Evolutionary conservation across 2,329 filamentous ascomycete genomes (phyloP).

Genomic region (Rutstroemia sp.): DNA sequence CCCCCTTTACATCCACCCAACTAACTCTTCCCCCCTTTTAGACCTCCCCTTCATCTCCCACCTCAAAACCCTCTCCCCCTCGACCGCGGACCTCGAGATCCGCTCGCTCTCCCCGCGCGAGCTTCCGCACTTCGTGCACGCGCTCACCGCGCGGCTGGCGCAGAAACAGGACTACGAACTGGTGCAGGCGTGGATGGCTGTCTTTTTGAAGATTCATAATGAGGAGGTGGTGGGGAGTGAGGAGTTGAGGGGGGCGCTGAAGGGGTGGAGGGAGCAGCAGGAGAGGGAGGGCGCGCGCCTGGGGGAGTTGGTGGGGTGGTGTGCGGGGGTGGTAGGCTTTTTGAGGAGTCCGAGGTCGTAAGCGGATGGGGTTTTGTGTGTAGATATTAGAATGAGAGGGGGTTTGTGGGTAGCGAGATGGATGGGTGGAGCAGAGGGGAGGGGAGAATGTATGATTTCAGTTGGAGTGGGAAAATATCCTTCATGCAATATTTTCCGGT

Average conservation of each 20-base stretch:
- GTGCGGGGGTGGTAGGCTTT: constrained; percentile 77
- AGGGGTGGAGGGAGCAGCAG: constrained; percentile 65
- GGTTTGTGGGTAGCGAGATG: too few relatives aligned
- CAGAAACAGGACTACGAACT: constrained; percentile 82
- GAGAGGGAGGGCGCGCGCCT: constrained; percentile 64
- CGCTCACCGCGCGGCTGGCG: constrained; percentile 63
- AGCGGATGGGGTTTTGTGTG: background rate
- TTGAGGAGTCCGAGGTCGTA: constrained; percentile 46
- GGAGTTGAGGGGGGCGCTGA: constrained; percentile 50
- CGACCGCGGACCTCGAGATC: constrained; percentile 83
- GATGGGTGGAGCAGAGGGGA: too few relatives aligned
- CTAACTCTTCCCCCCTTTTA: constrained; percentile 20
- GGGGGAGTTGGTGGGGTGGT: constrained; percentile 75
- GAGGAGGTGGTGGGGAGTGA: constrained; percentile 43
- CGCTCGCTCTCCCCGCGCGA: constrained; percentile 66
- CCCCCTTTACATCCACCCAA: too few relatives aligned
- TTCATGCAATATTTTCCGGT: too few relatives aligned
- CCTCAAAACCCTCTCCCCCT: constrained; percentile 73
- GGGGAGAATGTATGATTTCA: too few relatives aligned
- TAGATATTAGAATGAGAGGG: background rate
- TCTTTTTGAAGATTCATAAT: constrained; percentile 76
- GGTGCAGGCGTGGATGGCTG: constrained; percentile 94
- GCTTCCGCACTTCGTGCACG: constrained; percentile 70
- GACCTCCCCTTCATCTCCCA: constrained; percentile 65
- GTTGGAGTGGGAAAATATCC: too few relatives aligned